Evolutionary conservation across 106 monocot species (phyloP).

Genomic region (Alisma plantagoaquatica): DNA sequence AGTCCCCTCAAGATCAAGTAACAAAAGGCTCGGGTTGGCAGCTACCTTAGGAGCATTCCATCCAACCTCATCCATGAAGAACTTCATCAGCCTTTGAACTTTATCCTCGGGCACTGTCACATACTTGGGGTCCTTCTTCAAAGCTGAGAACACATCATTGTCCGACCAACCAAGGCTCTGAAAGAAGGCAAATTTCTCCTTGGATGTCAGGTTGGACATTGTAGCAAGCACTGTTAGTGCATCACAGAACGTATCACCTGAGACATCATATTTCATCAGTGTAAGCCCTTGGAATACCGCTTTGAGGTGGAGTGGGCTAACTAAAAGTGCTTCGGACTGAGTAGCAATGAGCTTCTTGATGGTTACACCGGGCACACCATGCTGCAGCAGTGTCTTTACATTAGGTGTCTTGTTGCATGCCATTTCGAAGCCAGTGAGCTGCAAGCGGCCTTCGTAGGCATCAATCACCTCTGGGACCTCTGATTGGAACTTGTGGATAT

Average conservation of each 20-base stretch:
- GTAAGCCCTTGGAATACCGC: no score
- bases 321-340: no score
- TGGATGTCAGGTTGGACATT: neutral
- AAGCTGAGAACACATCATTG: constrained; percentile 6
- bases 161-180: constrained; percentile 20
- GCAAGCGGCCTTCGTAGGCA: no score
- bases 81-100: constrained; percentile 17
- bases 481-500: no score
- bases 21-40: constrained; percentile 7
- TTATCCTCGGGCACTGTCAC: constrained; percentile 9
- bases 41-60: constrained; percentile 3
- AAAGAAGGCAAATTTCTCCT: constrained; percentile 14
- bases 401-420: no score
- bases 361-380: no score
- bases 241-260: constrained; percentile 9
- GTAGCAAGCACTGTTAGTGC: constrained; percentile 3
- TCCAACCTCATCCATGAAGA: constrained; percentile 13
- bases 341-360: constrained; percentile 4
- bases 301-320: no score
- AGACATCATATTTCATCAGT: constrained; percentile 5
- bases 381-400: no score
- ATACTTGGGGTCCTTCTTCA: constrained; percentile 11
- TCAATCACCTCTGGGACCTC: no score
- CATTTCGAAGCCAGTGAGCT: no score
- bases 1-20: constrained; percentile 15